Evolutionary conservation across 2,329 filamentous ascomycete species (phyloP).

Genomic region (Stemphylium beticola): DNA sequence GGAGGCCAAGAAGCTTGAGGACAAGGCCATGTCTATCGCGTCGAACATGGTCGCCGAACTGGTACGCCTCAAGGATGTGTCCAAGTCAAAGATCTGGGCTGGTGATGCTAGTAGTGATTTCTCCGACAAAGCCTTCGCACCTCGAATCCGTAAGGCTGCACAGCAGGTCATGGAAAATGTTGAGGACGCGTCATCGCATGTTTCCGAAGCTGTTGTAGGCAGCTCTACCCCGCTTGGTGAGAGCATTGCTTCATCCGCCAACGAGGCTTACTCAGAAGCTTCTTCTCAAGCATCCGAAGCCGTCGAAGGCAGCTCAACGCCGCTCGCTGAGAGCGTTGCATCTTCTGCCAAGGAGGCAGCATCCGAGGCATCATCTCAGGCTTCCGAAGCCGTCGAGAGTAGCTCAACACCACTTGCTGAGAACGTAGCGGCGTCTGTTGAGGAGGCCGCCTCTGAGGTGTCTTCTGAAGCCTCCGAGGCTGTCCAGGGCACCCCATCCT

Average conservation of each 20-base stretch:
- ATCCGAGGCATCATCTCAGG: constrained; percentile 40
- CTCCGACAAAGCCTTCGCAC: constrained; percentile 68
- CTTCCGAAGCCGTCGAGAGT: constrained; percentile 38
- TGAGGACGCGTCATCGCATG: constrained; percentile 46
- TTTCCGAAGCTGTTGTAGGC: constrained; percentile 44
- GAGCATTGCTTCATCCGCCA: constrained; percentile 47
- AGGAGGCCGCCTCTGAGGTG: constrained; percentile 44
- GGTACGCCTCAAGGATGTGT: constrained; percentile 79
- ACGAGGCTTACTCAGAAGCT: constrained; percentile 43
- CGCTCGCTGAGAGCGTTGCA: constrained; percentile 39
- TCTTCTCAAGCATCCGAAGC: constrained; percentile 39
- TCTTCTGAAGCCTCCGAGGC: constrained; percentile 36
- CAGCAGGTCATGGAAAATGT: constrained; percentile 51
- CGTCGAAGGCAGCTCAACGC: constrained; percentile 39
- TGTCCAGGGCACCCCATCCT: constrained; percentile 21
- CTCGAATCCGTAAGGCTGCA: constrained; percentile 57
- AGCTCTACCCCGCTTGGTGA: constrained; percentile 41
- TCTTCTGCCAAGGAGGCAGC: constrained; percentile 48
- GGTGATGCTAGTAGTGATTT: constrained; percentile 81
- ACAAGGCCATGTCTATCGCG: constrained; percentile 79
- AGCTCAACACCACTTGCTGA: constrained; percentile 38
- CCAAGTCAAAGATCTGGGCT: constrained; percentile 80
- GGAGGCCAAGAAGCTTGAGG: constrained; percentile 72
- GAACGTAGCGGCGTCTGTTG: constrained; percentile 46
- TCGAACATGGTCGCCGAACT: constrained; percentile 81